Evolutionary conservation across 257 asterid genomes (phyloP).

Genomic region (Ballota nigra): DNA sequence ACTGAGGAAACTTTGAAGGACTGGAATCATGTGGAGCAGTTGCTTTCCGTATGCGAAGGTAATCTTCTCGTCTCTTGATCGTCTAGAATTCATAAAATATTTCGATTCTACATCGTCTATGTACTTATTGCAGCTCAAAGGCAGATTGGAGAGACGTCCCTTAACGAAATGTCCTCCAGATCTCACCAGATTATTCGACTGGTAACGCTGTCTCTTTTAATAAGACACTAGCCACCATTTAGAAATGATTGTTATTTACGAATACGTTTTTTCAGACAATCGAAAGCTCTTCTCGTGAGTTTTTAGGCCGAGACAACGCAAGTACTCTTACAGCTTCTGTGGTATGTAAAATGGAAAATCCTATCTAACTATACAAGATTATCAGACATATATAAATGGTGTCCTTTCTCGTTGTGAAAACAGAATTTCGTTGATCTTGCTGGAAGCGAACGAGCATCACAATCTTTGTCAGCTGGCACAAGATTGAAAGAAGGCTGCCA

Average conservation of each 20-base stretch:
- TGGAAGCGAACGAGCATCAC: slow-evolving; percentile 98
- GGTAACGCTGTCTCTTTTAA: slow-evolving; percentile 47
- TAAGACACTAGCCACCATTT: no score
- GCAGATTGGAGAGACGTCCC: slow-evolving; percentile 90
- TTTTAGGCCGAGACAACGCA: slow-evolving; percentile 62
- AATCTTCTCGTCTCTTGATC: slow-evolving; percentile 9
- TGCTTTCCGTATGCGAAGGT: slow-evolving; percentile 88
- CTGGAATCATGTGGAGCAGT: slow-evolving; percentile 74
- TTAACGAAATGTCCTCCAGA: slow-evolving; percentile 91
- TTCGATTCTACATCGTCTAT: not conserved
- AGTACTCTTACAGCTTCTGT: slow-evolving; percentile 79
- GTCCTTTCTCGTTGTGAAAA: slow-evolving; percentile 18
- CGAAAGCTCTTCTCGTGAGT: slow-evolving; percentile 81
- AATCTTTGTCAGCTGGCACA: slow-evolving; percentile 83
- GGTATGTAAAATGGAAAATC: slow-evolving; percentile 41
- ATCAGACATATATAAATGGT: not conserved
- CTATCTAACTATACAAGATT: not conserved
- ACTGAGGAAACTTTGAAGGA: slow-evolving; percentile 78
- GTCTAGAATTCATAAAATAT: not conserved
- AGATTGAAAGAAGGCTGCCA: slow-evolving; percentile 97
- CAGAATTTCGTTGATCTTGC: slow-evolving; percentile 95
- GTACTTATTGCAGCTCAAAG: slow-evolving; percentile 70
- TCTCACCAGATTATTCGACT: slow-evolving; percentile 95
- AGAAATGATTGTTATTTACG: slow-evolving; percentile 9
- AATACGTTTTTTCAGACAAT: slow-evolving; percentile 58